Evolutionary conservation across 345 rosid species (phyloP), one percentile per base, ranked within the genome.

Genomic region (Arabidopsis thaliana): DNA sequence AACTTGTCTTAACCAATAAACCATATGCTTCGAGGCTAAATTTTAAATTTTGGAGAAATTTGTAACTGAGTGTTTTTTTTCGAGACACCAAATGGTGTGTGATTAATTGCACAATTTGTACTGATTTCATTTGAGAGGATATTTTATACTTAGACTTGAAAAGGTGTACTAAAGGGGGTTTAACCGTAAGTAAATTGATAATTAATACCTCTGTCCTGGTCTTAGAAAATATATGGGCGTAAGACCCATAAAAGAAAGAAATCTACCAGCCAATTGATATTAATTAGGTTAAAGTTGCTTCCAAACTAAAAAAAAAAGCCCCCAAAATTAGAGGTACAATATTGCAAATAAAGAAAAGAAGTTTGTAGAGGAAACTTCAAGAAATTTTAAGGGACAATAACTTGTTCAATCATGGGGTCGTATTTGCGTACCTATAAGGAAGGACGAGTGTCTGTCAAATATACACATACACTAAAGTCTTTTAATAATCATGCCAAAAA

Each of bases 381-480:
- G 42, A 69, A 34, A 64, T 33, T 0, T 22, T 1, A 33, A 65
- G 48, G 13, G 65, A 69, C 61, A 67, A 57, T 20, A 75, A 32
- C 56, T 58, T 38, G 56, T 75, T 59, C 65, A 67, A 59, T 69
- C 79, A 69, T 76, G 79, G 75, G 70, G 30, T 70, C 79, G 58
- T 36, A 61, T 69, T 42, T 61, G 74, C 13, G 58, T 76, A 61
- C 66, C 56, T 51, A 60, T 51, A 67, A 68, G 49, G 69, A 67
- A 68, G 49, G 69, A 76, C 67, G 48, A 25, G 59, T 76, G 67
- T 69, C 70, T 76, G 41, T 67, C 73, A 67, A 74, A 74, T 33
- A 20, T 36, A 52, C 16, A 73, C 9, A 28, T 46, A 28, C 25
- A 44, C 40, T 9, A 36, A 20, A 58, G 44, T 20, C 45, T 16